Evolutionary conservation across 1,284 basidiomycete species (phyloP), one percentile per base, ranked within the genome.

Genomic region (Tilletia indica): DNA sequence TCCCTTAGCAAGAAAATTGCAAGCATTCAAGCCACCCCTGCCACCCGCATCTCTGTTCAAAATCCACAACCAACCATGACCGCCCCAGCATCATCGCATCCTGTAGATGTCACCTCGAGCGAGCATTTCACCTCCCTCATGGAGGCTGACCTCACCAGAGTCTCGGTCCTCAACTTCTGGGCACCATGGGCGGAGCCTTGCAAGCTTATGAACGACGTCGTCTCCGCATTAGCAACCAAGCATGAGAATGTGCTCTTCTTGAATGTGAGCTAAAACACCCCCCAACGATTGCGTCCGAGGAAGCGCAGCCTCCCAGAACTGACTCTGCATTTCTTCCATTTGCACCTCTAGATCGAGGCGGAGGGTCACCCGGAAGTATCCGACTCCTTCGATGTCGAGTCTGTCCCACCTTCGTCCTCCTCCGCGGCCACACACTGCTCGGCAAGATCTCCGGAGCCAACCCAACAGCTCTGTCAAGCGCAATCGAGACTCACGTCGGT

Each of bases 311-410:
- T 25, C 5, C 21, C 51, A 45, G n/a, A 51, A 31, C 45, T 45
- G 42, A 9, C 21, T 11, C 16, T 16, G 11, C 16, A 42, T 47
- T 47, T 14, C 49, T 12, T 21, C 39, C 54, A 63, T 70, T 25
- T 56, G 36, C 38, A 51, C 42, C 31, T 4, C 14, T 82, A 94
- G 91, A 92, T 98, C 49, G 93, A 98, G 83, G 96, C 95, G 0
- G 95, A 99, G 85, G 86, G 87, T 19, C 90, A 93, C 79, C 85
- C 89, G 14, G 96, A 98, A 70, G 95, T 99, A 68, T 88, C 94
- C 4, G 95, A 97, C 83, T 93, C 92, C 5, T 99, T 99, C 80
- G 91, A 94, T 39, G 89, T 99, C 71, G 90, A 95, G 81, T 90
- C 92, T 8, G 96, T 99, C 96, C 97, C 0, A 88, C 90, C 0